A percentile compares a stretch with the other conserved stretches of the same genome.
These are phyloP conservation scores for Chrysoporthe deuterocubensis DNA, from an alignment of 2,329 filamentous ascomycete genomes.

Conservation along the genomic window DNA sequence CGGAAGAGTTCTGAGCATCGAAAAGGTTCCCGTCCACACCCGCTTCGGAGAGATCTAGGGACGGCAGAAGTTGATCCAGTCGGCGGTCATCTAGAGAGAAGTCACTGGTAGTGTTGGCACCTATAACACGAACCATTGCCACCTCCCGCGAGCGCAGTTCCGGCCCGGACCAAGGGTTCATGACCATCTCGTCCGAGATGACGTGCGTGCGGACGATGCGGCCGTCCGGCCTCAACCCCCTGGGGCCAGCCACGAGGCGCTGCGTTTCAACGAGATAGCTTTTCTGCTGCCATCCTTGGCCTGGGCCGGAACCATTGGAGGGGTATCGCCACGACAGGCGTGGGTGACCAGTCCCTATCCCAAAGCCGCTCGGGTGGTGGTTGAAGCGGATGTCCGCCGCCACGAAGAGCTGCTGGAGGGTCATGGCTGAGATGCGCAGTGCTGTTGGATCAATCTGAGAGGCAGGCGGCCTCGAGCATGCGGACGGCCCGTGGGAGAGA, in stretches of 20 bases:
- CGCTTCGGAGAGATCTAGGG: too few species aligned
- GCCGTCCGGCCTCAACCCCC: neutral
- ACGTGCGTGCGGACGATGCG: conserved; percentile 4
- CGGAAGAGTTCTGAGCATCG: neutral
- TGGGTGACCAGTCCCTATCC: conserved; percentile 19
- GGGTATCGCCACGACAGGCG: conserved; percentile 26
- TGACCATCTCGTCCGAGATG: conserved; percentile 11
- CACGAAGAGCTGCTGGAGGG: conserved; percentile 7
- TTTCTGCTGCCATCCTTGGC: conserved; percentile 21
- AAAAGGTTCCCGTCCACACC: neutral
- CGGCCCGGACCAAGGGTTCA: conserved; percentile 18
- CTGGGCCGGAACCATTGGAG: neutral
- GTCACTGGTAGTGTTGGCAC: conserved; percentile 6
- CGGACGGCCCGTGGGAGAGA: neutral
- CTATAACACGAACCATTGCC: conserved; percentile 16
- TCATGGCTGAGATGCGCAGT: conserved; percentile 1
- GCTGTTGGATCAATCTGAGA: neutral
- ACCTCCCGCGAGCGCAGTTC: conserved; percentile 22
- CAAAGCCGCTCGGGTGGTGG: conserved; percentile 27
- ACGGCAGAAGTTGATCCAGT: neutral
- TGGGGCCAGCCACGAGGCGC: neutral
- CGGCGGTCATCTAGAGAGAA: neutral
- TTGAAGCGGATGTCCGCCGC: conserved; percentile 24
- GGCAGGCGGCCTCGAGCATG: neutral
- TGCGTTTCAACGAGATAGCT: conserved; percentile 23